Conservation (phyloP, 305 asterid species). For the Stenogyne calaminthoides region DNA sequence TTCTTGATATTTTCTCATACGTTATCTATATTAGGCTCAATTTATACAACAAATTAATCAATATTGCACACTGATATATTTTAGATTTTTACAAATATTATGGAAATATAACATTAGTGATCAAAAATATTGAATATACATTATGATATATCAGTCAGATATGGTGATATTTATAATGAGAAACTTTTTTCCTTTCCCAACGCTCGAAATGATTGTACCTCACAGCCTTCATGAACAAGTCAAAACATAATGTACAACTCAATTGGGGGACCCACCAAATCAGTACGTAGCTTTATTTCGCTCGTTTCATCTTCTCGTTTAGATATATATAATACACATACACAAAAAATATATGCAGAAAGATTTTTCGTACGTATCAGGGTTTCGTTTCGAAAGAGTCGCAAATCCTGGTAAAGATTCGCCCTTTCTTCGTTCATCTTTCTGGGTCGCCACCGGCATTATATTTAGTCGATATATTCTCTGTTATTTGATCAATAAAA, state of each 20-base stretch:
- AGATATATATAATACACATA: not conserved
- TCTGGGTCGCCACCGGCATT: no score
- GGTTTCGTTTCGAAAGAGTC: conserved; percentile 4
- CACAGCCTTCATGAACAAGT: not conserved
- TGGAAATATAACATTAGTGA: no score
- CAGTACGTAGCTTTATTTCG: not conserved
- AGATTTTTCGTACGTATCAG: not conserved
- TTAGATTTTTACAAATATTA: no score
- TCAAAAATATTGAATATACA: no score
- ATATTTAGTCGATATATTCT: not conserved
- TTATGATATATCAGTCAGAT: no score
- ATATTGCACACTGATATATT: no score
- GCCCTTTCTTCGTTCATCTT: not conserved
- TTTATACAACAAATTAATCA: no score
- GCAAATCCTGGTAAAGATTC: conserved; percentile 1
- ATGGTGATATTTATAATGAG: no score
- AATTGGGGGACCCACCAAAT: not conserved
- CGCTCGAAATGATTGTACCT: not conserved
- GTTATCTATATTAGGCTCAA: no score
- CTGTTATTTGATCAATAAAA: conserved; percentile 15
- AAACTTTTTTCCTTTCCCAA: not conserved
- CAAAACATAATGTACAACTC: not conserved
- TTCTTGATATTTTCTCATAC: no score
- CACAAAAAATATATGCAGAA: not conserved
- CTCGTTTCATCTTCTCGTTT: conserved; percentile 11